These are phyloP conservation scores for Phaffia tasmanica DNA, from an alignment of 768 basidiomycete genomes.

Conservation along the genomic window DNA sequence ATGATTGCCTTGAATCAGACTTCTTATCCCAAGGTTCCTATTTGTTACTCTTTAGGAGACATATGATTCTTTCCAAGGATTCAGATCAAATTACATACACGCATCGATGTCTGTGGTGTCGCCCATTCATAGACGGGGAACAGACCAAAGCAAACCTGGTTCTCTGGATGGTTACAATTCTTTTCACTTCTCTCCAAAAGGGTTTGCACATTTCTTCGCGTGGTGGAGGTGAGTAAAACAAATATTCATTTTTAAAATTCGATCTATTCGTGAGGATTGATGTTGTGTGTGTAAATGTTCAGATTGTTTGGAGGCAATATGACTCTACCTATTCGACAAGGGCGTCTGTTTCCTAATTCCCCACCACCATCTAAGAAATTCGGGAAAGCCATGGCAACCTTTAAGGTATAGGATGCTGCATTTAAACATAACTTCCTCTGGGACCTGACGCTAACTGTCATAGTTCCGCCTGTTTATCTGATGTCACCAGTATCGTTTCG, in stretches of 20 bases:
- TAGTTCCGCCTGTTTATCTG: background rate
- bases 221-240: conserved; percentile 53
- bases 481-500: conserved; percentile 52
- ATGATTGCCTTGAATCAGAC: background rate
- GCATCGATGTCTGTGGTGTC: conserved; percentile 74
- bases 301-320: conserved; percentile 63
- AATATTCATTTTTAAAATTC: background rate
- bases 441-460: background rate
- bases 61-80: conserved; percentile 68
- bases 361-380: conserved; percentile 72
- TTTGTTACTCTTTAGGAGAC: conserved; percentile 4
- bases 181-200: conserved; percentile 72
- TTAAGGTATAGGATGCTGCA: conserved; percentile 45
- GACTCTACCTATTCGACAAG: conserved; percentile 76
- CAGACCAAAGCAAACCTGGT: conserved; percentile 14
- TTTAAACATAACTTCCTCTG: background rate
- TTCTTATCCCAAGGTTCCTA: conserved; percentile 6
- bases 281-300: background rate
- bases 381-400: conserved; percentile 71
- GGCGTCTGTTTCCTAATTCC: conserved; percentile 59
- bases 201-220: conserved; percentile 78
- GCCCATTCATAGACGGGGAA: conserved; percentile 39
- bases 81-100: conserved; percentile 89
- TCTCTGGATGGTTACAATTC: conserved; percentile 46
- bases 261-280: background rate